These are phyloP conservation scores for Artemisia argyi DNA, from an alignment of 129 eudicot genomes.

Conservation along the genomic window DNA sequence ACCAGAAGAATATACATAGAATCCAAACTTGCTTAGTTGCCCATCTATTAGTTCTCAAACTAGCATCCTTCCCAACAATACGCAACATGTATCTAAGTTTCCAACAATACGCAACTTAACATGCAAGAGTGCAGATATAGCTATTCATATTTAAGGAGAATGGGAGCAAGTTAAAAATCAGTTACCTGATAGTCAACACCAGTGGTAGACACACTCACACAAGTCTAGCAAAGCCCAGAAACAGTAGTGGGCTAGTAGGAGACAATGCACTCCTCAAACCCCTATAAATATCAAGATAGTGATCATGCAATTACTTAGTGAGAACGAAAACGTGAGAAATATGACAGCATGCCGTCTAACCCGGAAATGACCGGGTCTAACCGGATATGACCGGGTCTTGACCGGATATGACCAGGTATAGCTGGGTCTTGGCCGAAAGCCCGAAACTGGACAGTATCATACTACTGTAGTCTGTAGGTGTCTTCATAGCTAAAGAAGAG, in stretches of 20 bases:
- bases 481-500: too few species aligned
- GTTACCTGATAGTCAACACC: constrained; percentile 91
- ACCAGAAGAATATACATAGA: constrained; percentile 77
- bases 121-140: too few species aligned
- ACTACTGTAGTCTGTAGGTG: too few species aligned
- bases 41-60: constrained; percentile 34
- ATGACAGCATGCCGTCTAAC: background rate
- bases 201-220: constrained; percentile 62
- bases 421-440: too few species aligned
- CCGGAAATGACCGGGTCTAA: too few species aligned
- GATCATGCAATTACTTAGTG: constrained; percentile 7
- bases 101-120: too few species aligned
- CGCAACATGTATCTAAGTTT: too few species aligned
- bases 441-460: too few species aligned
- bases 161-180: background rate
- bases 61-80: constrained; percentile 59
- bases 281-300: constrained; percentile 47
- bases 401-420: too few species aligned
- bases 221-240: constrained; percentile 87
- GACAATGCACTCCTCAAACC: constrained; percentile 54
- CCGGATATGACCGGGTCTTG: too few species aligned
- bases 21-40: constrained; percentile 57
- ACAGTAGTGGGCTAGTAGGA: constrained; percentile 70
- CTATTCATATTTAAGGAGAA: too few species aligned
- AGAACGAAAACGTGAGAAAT: background rate